These are phyloP conservation scores for Paecilomyces sp. DNA, from an alignment of 2,329 filamentous ascomycete genomes.

Conservation along the genomic window DNA sequence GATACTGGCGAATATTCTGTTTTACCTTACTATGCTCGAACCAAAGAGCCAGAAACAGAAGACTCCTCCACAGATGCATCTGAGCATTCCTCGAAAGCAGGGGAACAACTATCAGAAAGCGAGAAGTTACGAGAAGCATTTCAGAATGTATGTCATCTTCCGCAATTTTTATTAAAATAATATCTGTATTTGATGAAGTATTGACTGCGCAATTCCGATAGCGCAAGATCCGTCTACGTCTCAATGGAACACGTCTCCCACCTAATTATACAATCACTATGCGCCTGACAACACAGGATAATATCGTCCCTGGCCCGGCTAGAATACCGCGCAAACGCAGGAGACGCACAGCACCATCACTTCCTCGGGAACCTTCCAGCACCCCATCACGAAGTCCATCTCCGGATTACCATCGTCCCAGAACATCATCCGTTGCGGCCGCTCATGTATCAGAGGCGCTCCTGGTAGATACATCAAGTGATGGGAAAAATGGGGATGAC, in stretches of 20 bases:
- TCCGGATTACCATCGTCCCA: neutral
- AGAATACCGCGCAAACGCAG: slow-evolving; percentile 16
- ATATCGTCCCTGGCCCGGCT: slow-evolving; percentile 7
- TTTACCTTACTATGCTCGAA: slow-evolving; percentile 36
- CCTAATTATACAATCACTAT: slow-evolving; percentile 47
- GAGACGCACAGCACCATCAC: slow-evolving; percentile 7
- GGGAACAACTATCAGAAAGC: slow-evolving; percentile 21
- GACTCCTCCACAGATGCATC: slow-evolving; percentile 17
- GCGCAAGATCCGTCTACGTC: slow-evolving; percentile 51
- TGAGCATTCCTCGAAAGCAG: neutral
- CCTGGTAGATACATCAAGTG: neutral
- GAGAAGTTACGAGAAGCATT: slow-evolving; percentile 48
- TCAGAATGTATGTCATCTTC: slow-evolving; percentile 23
- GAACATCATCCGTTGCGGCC: slow-evolving; percentile 2
- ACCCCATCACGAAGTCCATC: slow-evolving; percentile 15
- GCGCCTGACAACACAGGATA: slow-evolving; percentile 39
- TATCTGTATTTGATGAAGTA: neutral
- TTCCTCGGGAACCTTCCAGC: neutral
- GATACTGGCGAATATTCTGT: slow-evolving; percentile 55
- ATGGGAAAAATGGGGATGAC: slow-evolving; percentile 10
- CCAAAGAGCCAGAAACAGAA: slow-evolving; percentile 29
- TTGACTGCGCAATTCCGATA: slow-evolving; percentile 6
- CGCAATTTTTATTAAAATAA: too few species aligned
- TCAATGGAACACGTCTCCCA: slow-evolving; percentile 50
- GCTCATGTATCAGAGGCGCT: slow-evolving; percentile 12